Base-by-base conservation (phyloP, 345 rosid genomes). In the Bruguiera sexangula region DNA sequence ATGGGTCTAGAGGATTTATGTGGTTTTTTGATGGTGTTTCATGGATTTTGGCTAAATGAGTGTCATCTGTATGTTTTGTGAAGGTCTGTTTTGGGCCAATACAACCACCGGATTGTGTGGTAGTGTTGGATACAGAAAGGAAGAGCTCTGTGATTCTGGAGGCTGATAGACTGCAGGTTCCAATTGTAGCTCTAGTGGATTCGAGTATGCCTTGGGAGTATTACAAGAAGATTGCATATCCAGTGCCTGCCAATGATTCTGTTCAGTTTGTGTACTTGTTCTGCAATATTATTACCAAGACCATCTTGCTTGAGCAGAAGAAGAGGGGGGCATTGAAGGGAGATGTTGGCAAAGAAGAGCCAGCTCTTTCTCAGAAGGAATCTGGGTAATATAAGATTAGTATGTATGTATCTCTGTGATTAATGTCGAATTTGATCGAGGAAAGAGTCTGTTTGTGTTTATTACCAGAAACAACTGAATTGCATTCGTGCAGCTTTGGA, bases 221-320 rank as follows among this genome's bases (percentile, higher is more conserved):
- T 18, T 95, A 77, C 63, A 82, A 81, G 86, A 87, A 75, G 83
- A 80, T 95, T 69, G 83, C 98, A 0, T 95, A 95, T 67, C 99
- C 99, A 0, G 83, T 95, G 50, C 99, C 99, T 0, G 98, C 91
- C 18, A 90, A 90, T 77, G 96, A 95, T 60, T 90, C 99, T 0
- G 96, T 87, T 11, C 87, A 95, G 87, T 95, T 95, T 65, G 97
- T 95, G 48, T 95, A 95, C 76, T 81, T 95, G 86, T 86, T 92
- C 65, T 92, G 98, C 66, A 95, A 95, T 77, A 85, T 95, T 83
- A 92, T 95, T 43, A 92, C 99, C 0, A 95, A 92, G 79, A 85
- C 97, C 21, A 80, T 92, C 62, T 82, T 89, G 79, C 78, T 81
- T 8, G 98, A 95, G 84, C 84, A 86, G 86, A 87, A 82, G 90